phyloP scores from a whole-genome alignment of 129 eudicot genomes.

The Flaveria trinervia region DNA sequence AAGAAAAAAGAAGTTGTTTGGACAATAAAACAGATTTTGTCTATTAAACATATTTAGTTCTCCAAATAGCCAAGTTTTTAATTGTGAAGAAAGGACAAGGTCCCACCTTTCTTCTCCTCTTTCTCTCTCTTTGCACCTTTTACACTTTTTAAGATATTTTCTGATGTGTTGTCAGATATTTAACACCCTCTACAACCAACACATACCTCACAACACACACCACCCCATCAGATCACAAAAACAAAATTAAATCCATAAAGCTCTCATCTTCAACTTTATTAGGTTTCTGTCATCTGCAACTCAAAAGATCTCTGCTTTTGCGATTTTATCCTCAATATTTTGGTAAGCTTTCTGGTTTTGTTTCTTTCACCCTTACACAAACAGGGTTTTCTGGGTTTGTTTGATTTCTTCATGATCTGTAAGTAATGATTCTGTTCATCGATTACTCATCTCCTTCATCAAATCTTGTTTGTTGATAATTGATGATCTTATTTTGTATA shows the following conservation, averaged over 20 bases:
- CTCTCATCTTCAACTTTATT: slow-evolving; percentile 32
- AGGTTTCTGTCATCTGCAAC: slow-evolving; percentile 17
- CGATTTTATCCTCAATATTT: background rate
- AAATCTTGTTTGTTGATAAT: slow-evolving; percentile 10
- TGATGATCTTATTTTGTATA: background rate
- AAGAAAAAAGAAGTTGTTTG: too few relatives aligned
- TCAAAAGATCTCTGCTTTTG: slow-evolving; percentile 23
- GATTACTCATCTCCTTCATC: slow-evolving; percentile 11
- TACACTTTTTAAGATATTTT: slow-evolving; percentile 36
- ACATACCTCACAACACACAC: slow-evolving; percentile 45
- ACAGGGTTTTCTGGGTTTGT: slow-evolving; percentile 32
- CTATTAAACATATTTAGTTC: too few relatives aligned
- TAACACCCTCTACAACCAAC: slow-evolving; percentile 37
- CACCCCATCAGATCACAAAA: slow-evolving; percentile 24
- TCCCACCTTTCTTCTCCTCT: slow-evolving; percentile 43
- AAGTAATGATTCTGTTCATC: slow-evolving; percentile 14
- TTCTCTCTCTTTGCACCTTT: slow-evolving; percentile 42
- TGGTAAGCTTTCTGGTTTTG: slow-evolving; percentile 40
- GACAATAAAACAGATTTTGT: too few relatives aligned
- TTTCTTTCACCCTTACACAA: slow-evolving; percentile 20
- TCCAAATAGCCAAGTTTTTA: slow-evolving; percentile 10
- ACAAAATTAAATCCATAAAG: slow-evolving; percentile 5
- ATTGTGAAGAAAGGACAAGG: slow-evolving; percentile 63
- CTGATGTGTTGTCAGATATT: slow-evolving; percentile 38
- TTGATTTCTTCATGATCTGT: slow-evolving; percentile 27